Base-by-base conservation (phyloP, 345 rosid species). In the Murraya paniculata region DNA sequence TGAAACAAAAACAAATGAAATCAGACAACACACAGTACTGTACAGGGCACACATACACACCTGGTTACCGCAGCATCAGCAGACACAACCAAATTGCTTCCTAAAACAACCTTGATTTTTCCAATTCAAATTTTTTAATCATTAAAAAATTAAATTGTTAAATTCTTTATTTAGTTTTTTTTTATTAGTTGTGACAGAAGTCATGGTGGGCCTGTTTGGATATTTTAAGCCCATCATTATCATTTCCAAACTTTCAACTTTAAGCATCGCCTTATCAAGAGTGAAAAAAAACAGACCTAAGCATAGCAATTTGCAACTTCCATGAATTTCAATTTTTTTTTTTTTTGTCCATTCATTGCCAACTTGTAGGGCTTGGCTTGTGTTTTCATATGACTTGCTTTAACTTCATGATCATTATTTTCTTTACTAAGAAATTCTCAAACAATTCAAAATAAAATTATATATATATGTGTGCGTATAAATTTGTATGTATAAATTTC, bases 31-130 rank as follows among this genome's bases (percentile, higher is more conserved):
- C 22, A 1, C 56, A 53, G 57, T 0, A 18, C 50, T 45, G 57
- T 53, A 18, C 57, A 53, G 56, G 6, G 5, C 56, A 4, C 19
- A 4, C 22, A 6, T 0, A 18, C 57, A 5, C 21, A 2, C 7
- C 57, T 53, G 57, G 18, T 53, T 53, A 53, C 57, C 45, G 21
- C 73, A 27, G 59, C 61, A 21, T 16, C 57, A 45, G 8, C 39
- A 64, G 77, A 71, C 80, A 64, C 80, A 67, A 18, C 7, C 79
- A 77, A 18, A 45, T 60, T 28, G 31, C 38, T n/a, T 45, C 66
- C 33, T 36, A 3, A 58, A 60, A 56, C 79, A 22, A 56, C 62
- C 80, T 76, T 76, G 68, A 38, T 56, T 56, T 81, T 65, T 77
- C 64, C 80, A 65, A n/a, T 65, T 70, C 18, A 16, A 75, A 69